Conservation (phyloP, 345 rosid species). For the Cardamine resedifolia region DNA sequence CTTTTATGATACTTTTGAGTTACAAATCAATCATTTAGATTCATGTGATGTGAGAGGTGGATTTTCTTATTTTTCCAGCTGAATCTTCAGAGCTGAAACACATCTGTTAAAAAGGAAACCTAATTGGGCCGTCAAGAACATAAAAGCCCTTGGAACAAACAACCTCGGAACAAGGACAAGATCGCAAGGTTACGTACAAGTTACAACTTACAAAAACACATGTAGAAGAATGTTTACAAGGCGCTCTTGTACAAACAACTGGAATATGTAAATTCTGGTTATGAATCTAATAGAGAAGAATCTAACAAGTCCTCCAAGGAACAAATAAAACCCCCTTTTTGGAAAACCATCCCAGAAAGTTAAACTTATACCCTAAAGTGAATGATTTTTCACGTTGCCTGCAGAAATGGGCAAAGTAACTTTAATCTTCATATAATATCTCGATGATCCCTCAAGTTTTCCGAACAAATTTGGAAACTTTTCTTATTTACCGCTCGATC, state of each 20-base stretch:
- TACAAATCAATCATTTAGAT: background rate
- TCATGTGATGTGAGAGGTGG: background rate
- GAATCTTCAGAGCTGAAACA: background rate
- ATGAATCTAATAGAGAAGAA: background rate
- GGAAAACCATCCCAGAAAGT: conserved; percentile 23
- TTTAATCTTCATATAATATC: conserved; percentile 19
- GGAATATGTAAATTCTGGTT: background rate
- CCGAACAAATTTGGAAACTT: conserved; percentile 8
- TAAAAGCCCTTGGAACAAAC: too few relatives aligned
- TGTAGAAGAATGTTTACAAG: conserved; percentile 13
- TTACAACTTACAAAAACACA: background rate
- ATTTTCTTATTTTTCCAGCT: background rate
- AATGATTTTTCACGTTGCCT: conserved; percentile 17
- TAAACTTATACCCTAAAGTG: background rate
- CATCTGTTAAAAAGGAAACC: background rate
- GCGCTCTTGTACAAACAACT: too few relatives aligned
- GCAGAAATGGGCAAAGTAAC: conserved; percentile 5
- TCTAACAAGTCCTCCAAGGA: background rate
- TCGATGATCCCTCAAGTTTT: conserved; percentile 12
- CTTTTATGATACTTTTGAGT: too few relatives aligned
- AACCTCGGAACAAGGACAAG: too few relatives aligned
- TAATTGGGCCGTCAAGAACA: background rate
- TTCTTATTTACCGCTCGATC: background rate
- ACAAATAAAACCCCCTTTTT: background rate
- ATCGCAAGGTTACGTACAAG: conserved; percentile 11